A percentile compares a stretch with the other conserved stretches of the same genome.
These are phyloP conservation scores for Thalassiosira sp. DNA, from an alignment of 352 stramenopile genomes.

Conservation along the genomic window DNA sequence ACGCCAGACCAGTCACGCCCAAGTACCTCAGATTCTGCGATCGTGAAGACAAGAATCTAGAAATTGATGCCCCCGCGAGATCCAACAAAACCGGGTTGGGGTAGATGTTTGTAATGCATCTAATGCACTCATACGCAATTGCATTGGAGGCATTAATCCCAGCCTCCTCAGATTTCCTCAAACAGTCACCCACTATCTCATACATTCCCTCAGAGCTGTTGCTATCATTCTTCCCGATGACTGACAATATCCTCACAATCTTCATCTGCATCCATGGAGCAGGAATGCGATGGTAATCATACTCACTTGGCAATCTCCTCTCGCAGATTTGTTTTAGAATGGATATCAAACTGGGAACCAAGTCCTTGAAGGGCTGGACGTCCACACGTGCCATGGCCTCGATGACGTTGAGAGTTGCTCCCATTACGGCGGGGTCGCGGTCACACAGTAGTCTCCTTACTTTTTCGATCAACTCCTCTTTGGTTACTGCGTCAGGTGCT, in stretches of 20 bases:
- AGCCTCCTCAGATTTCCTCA: constrained; percentile 95
- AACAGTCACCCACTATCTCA: constrained; percentile 97
- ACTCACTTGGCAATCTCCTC: constrained; percentile 96
- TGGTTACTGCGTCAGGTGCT: constrained; percentile 91
- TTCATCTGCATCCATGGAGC: constrained; percentile 99
- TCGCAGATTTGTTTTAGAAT: constrained; percentile 99
- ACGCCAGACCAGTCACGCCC: constrained; percentile 96
- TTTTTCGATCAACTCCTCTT: constrained; percentile 89
- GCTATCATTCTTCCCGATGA: constrained; percentile 90
- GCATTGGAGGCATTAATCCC: constrained; percentile 99
- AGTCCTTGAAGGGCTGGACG: constrained; percentile 95
- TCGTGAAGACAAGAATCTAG: constrained; percentile 72
- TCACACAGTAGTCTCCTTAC: constrained; percentile 96
- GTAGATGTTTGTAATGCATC: constrained; percentile 99
- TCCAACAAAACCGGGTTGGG: constrained; percentile 97
- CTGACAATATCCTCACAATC: constrained; percentile 94
- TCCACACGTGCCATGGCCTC: constrained; percentile 74
- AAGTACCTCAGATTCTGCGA: constrained; percentile 98
- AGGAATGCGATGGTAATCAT: constrained; percentile 99
- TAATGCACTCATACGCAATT: constrained; percentile 99
- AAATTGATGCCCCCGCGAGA: constrained; percentile 84
- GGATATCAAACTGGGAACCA: constrained; percentile 97
- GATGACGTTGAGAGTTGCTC: constrained; percentile 85
- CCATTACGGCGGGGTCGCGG: constrained; percentile 98
- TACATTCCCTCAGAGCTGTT: constrained; percentile 97